Conservation (phyloP, 2,329 filamentous ascomycete species). For the Ophiostoma sp. region DNA sequence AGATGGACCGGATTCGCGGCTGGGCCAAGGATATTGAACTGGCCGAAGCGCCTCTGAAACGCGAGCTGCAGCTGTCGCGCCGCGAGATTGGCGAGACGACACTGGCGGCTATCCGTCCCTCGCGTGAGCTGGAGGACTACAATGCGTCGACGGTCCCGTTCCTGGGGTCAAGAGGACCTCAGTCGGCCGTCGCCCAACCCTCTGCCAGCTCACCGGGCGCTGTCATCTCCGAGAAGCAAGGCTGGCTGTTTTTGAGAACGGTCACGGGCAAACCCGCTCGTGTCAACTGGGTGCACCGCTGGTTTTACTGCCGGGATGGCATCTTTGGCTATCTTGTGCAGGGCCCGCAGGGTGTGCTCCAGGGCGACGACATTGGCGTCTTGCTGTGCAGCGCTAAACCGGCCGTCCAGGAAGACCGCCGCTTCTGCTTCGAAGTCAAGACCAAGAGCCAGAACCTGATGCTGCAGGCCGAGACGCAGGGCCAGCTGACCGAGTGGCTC, state of each 20-base stretch:
- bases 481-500: constrained; percentile 91
- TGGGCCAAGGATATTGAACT: constrained; percentile 95
- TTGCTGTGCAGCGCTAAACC: constrained; percentile 90
- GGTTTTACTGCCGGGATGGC: constrained; percentile 94
- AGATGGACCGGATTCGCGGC: constrained; percentile 88
- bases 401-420: constrained; percentile 85
- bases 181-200: neutral
- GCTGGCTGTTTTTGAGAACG: constrained; percentile 85
- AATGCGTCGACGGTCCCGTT: constrained; percentile 86
- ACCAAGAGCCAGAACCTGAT: constrained; percentile 90
- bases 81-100: constrained; percentile 80
- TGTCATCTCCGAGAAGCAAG: constrained; percentile 77
- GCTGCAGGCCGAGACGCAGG: constrained; percentile 89
- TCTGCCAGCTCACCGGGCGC: constrained; percentile 33
- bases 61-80: constrained; percentile 76
- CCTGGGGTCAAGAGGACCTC: constrained; percentile 67
- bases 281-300: constrained; percentile 85
- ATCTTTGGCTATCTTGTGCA: constrained; percentile 95
- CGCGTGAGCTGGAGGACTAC: constrained; percentile 91
- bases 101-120: constrained; percentile 71
- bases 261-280: constrained; percentile 84
- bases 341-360: constrained; percentile 80
- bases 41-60: constrained; percentile 78
- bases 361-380: constrained; percentile 94
- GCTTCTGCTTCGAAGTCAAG: constrained; percentile 98